These are phyloP conservation scores for Rhododendron griersonianum DNA, from an alignment of 148 eudicot genomes.

Conservation along the genomic window DNA sequence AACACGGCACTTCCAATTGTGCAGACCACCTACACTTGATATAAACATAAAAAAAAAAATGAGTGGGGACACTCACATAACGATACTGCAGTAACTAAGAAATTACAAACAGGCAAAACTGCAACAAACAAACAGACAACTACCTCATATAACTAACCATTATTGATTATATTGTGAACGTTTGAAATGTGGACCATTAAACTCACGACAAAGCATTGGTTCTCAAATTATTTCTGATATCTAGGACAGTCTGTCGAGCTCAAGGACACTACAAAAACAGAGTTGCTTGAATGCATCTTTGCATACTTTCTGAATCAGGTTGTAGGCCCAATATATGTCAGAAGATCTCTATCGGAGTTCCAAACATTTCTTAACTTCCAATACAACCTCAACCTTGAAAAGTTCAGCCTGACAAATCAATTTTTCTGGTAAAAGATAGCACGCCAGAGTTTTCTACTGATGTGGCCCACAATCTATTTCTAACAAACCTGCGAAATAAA, in stretches of 20 bases:
- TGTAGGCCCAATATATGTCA: background rate
- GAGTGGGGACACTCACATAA: background rate
- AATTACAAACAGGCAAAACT: background rate
- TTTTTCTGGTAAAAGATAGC: background rate
- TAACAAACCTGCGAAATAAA: background rate
- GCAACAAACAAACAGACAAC: background rate
- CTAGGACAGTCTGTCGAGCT: background rate
- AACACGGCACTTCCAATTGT: slow-evolving; percentile 87
- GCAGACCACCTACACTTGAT: slow-evolving; percentile 63
- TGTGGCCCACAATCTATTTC: background rate
- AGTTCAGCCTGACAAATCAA: background rate
- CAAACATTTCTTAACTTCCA: background rate
- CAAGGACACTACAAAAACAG: background rate
- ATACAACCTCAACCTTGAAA: background rate
- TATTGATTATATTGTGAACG: background rate
- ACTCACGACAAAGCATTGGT: background rate
- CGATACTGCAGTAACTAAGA: background rate
- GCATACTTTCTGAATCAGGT: background rate
- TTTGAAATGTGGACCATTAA: background rate
- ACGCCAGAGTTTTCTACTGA: background rate
- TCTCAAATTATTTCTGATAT: background rate
- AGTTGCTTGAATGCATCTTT: background rate
- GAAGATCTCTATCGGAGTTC: background rate
- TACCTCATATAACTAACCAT: background rate
- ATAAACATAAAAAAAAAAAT: background rate